Base-by-base conservation (phyloP, 176 grass and related monocot species). In the Pontederia paniculata region DNA sequence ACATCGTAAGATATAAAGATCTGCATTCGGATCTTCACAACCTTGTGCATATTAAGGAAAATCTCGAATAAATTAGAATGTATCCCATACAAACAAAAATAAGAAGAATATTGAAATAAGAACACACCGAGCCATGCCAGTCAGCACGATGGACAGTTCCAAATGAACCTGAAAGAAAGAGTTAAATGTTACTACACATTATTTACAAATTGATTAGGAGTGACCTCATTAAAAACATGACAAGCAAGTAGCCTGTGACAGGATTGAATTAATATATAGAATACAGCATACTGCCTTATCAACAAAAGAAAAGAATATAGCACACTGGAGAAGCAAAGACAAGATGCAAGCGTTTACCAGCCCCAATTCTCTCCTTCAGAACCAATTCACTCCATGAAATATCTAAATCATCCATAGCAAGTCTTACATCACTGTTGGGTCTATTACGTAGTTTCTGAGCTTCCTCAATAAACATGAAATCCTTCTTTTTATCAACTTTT, bases 141-240 rank as follows among this genome's bases (percentile, higher is more conserved):
- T 97, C 93, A 81, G 93, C 93, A 81, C 79, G 93, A 77, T 90
- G 93, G 69, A 97, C 86, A 44, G 83, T 97, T 72, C 93, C 93
- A 74, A 97, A 97, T 46, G 93, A 97, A 75, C 93, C 93, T 97
- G 80, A 43, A 86, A 94, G n/a, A 58, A 55, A 44, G 50, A 73
- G 25, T 11, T 42, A 22, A 10, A 48, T 52, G 14, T 45, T 21
- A 19, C 23, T 64, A 77, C 17, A 10, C 0, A 19, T 22, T 11
- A 63, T 9, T 20, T 5, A 63, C 4, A 8, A 20, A 21, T 12
- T 50, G 12, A 50, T 17, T 8, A n/a, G n/a, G 9, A 58, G 28
- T n/a, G n/a, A n/a, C n/a, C n/a, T n/a, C n/a, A n/a, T n/a, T n/a
- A n/a, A n/a, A n/a, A n/a, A n/a, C n/a, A n/a, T n/a, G n/a, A n/a